Base-by-base conservation (phyloP, 495 filamentous ascomycete species). In the Tuber umbilicatum region DNA sequence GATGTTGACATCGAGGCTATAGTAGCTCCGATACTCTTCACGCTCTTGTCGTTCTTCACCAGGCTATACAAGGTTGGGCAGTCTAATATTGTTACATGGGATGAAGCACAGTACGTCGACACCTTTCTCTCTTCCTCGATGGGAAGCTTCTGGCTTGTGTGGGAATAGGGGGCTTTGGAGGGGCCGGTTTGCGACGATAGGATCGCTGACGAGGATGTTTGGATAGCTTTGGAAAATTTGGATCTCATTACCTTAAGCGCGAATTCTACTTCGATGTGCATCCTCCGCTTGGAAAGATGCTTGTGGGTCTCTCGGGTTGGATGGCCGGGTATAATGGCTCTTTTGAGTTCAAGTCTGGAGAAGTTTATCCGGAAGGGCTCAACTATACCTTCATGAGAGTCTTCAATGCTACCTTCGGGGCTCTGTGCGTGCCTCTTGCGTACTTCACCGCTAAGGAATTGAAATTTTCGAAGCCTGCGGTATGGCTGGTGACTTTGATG, bases 201-300 rank as follows among this genome's bases (percentile, higher is more conserved):
- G 68, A 41, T 64, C 43, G 64, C 60, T 74, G 73, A 79, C 72
- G 72, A 69, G 69, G 72, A 68, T 79, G 68, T 77, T 70, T 79
- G 55, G 55, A 75, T 83, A 97, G 94, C 84, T 99, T 99, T 84
- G 95, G 95, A 80, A 99, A 99, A 84, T 99, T 99, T 84, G 95
- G 95, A 75, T 97, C 94, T 79, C 94, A 99, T 84, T 99, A 99
- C 82, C 88, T 99, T 74, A 97, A 99, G 81, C 92, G 94, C 80
- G 96, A 98, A 85, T 96, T 98, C 86, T 99, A 98, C 88, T 99
- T 99, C 85, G 95, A 99, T 87, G 95, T 98, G 45, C 92, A 99
- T 83, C 95, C 95, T 72, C 95, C 95, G 68, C 89, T 98, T 68
- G 95, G 95, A 81, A 99, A 99, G 87, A 97, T 99, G 89, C 88